Conservation (phyloP, 2,329 filamentous ascomycete species). For the Fusarium temperatum region DNA sequence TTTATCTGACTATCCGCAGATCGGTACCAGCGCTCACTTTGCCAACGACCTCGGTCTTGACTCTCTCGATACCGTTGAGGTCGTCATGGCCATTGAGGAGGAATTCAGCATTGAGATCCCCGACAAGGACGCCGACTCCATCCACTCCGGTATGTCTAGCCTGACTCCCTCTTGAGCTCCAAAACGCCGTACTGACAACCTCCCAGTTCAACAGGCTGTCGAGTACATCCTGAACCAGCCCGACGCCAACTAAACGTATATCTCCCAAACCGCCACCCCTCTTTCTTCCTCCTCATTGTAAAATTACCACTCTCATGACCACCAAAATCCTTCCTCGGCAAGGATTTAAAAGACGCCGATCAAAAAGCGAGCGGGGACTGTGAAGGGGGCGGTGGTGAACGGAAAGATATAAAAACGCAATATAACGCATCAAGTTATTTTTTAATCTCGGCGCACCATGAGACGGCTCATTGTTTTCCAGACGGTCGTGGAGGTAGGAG, state of each 20-base stretch:
- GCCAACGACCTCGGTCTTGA: constrained; percentile 96
- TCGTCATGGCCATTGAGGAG: constrained; percentile 99
- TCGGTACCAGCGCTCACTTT: constrained; percentile 87
- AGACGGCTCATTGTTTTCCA: constrained; percentile 30
- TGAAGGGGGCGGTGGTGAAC: background rate
- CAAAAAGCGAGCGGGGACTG: constrained; percentile 1
- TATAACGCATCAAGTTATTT: constrained; percentile 20
- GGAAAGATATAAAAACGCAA: constrained; percentile 21
- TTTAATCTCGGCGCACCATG: constrained; percentile 36
- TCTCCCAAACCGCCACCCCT: constrained; percentile 15
- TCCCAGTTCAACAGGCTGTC: constrained; percentile 87
- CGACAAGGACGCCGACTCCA: constrained; percentile 93
- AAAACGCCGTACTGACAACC: background rate
- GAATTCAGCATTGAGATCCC: constrained; percentile 93
- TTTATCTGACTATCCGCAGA: constrained; percentile 60
- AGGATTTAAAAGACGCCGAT: constrained; percentile 31
- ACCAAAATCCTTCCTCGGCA: constrained; percentile 26
- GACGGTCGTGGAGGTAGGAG: constrained; percentile 12
- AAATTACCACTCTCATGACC: constrained; percentile 37
- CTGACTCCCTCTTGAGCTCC: background rate
- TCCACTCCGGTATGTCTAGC: constrained; percentile 82
- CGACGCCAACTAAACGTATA: constrained; percentile 73
- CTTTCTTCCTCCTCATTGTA: constrained; percentile 36
- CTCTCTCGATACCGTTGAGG: constrained; percentile 97
- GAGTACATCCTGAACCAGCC: constrained; percentile 94